Percentiles rank a stretch among this genome's conserved stretches.
Evolutionary conservation across 768 basidiomycete species (phyloP).

Genomic region (Boletus subcaerulescens): DNA sequence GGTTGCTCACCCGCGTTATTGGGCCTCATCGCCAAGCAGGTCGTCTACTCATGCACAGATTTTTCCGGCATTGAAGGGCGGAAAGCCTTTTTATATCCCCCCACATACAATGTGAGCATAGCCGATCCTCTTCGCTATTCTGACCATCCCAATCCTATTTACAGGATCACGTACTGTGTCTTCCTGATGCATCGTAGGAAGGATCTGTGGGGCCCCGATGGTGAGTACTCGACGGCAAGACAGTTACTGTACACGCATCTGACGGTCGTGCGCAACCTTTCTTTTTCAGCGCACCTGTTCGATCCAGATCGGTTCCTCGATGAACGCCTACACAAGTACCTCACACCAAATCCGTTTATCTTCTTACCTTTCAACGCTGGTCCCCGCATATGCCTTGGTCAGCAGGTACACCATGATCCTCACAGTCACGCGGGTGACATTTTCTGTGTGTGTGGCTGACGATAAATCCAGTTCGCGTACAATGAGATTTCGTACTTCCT

Average conservation of each 20-base stretch:
- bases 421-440: not conserved
- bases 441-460: not conserved
- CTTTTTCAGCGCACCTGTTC: slow-evolving; percentile 36
- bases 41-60: slow-evolving; percentile 13
- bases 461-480: slow-evolving; percentile 43
- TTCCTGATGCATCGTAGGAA: slow-evolving; percentile 38
- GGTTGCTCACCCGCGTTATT: too few relatives aligned
- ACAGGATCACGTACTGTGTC: slow-evolving; percentile 17
- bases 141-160: not conserved
- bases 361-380: slow-evolving; percentile 70
- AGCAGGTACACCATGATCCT: slow-evolving; percentile 52
- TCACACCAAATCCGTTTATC: slow-evolving; percentile 61
- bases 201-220: slow-evolving; percentile 39
- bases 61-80: slow-evolving; percentile 21
- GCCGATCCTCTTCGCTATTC: not conserved
- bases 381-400: slow-evolving; percentile 61
- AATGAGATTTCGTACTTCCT: slow-evolving; percentile 55
- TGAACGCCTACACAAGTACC: slow-evolving; percentile 48
- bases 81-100: slow-evolving; percentile 55
- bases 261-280: not conserved
- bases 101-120: slow-evolving; percentile 29
- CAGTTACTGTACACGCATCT: too few relatives aligned
- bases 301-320: slow-evolving; percentile 69
- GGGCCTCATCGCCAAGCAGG: slow-evolving; percentile 10
- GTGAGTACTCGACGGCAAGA: slow-evolving; percentile 6